These are phyloP conservation scores for Aureobasidium lini DNA, from an alignment of 2,329 filamentous ascomycete genomes.

Conservation along the genomic window DNA sequence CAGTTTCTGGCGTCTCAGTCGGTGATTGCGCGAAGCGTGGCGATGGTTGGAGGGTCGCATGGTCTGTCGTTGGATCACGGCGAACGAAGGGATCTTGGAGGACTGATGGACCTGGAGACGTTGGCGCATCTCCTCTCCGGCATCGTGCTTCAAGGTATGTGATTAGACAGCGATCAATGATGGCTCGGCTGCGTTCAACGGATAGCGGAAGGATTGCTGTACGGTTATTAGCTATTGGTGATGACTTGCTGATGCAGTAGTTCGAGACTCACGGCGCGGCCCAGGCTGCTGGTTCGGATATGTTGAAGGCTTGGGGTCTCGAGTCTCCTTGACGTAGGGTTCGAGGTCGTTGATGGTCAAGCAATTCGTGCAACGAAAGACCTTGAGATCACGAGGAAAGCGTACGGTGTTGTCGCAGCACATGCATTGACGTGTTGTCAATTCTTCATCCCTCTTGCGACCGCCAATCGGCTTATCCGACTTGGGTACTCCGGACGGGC, in stretches of 20 bases:
- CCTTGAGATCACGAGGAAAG: constrained; percentile 65
- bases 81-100: constrained; percentile 10
- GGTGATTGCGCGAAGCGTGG: background rate
- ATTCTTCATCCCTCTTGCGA: constrained; percentile 40
- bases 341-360: constrained; percentile 73
- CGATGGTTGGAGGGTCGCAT: background rate
- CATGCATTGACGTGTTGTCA: constrained; percentile 69
- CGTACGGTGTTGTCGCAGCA: constrained; percentile 74
- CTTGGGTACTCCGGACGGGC: constrained; percentile 24
- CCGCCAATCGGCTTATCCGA: constrained; percentile 24
- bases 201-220: constrained; percentile 42
- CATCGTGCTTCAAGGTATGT: constrained; percentile 38
- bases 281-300: background rate
- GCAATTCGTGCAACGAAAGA: constrained; percentile 78
- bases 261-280: background rate
- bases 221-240: background rate
- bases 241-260: background rate
- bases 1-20: background rate
- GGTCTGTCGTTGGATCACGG: background rate
- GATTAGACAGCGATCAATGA: constrained; percentile 50
- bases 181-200: constrained; percentile 49
- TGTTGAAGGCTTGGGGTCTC: background rate
- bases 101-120: background rate
- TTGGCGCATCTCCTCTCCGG: background rate
- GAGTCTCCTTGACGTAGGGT: constrained; percentile 12